phyloP scores from a whole-genome alignment of 768 basidiomycete genomes.

The Calocera viscosa region DNA sequence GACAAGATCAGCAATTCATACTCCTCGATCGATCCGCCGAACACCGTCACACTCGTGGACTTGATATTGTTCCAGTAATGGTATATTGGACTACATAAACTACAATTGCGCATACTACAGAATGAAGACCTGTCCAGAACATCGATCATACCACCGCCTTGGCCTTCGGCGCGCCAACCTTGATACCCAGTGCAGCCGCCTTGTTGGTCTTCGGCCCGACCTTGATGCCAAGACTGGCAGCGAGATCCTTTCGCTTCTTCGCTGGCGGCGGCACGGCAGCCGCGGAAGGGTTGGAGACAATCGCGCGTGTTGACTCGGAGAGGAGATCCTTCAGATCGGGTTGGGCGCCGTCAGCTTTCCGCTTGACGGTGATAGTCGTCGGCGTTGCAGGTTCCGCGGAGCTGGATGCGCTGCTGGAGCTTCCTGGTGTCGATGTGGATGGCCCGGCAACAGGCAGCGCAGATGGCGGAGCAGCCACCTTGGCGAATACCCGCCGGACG shows the following conservation, averaged over 20 bases:
- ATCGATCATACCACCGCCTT: neutral
- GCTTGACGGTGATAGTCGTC: constrained; percentile 55
- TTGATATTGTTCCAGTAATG: neutral
- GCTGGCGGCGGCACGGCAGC: constrained; percentile 25
- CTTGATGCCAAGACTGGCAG: constrained; percentile 63
- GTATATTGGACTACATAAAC: neutral
- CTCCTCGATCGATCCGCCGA: too few species aligned
- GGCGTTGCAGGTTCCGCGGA: constrained; percentile 10
- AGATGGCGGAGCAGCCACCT: constrained; percentile 33
- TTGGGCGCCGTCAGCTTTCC: constrained; percentile 70
- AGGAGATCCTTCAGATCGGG: constrained; percentile 57
- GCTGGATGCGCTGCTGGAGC: constrained; percentile 4
- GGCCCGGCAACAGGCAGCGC: constrained; percentile 28
- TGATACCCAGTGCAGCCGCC: constrained; percentile 1
- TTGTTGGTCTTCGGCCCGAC: constrained; percentile 26
- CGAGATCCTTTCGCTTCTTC: constrained; percentile 50
- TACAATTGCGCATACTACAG: neutral
- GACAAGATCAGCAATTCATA: too few species aligned
- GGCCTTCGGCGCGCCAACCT: constrained; percentile 4
- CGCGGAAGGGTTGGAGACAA: constrained; percentile 41
- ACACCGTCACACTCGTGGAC: too few species aligned
- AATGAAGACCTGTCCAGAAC: neutral
- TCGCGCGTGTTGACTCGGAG: constrained; percentile 49
- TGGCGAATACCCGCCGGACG: constrained; percentile 78
- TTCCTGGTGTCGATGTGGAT: constrained; percentile 19